These are phyloP conservation scores for Rhodotorula sp. DNA, from an alignment of 1,284 basidiomycete species.

Conservation along the genomic window DNA sequence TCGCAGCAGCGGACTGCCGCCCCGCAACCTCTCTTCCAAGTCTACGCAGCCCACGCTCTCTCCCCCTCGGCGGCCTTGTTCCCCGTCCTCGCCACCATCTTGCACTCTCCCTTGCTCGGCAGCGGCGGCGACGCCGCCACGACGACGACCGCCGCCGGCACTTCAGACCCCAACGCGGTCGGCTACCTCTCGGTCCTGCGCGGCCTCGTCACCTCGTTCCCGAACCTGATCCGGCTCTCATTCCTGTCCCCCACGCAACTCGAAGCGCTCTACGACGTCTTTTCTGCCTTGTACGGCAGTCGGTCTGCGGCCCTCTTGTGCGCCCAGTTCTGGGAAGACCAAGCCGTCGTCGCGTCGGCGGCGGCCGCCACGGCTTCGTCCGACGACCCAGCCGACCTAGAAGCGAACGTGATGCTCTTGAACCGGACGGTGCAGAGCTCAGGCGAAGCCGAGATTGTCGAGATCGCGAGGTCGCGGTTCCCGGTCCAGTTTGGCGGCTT, in stretches of 20 bases:
- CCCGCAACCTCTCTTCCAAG: conserved; percentile 47
- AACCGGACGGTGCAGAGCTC: conserved; percentile 37
- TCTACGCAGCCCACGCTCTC: conserved; percentile 49
- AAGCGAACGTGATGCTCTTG: conserved; percentile 5
- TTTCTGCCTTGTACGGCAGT: conserved; percentile 74
- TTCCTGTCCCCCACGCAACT: conserved; percentile 74
- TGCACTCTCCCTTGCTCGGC: conserved; percentile 47
- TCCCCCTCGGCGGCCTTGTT: conserved; percentile 46
- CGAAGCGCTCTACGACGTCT: conserved; percentile 68
- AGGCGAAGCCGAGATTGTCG: conserved; percentile 69
- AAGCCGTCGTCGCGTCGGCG: conserved; percentile 56
- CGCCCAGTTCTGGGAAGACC: conserved; percentile 61
- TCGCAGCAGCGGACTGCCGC: not conserved
- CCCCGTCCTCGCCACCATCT: conserved; percentile 43
- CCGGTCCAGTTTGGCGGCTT: conserved; percentile 72
- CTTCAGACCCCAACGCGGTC: conserved; percentile 72
- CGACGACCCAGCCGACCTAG: conserved; percentile 45
- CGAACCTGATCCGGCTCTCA: conserved; percentile 64
- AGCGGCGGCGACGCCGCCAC: conserved; percentile 28
- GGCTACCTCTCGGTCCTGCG: conserved; percentile 79
- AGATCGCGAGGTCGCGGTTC: conserved; percentile 73
- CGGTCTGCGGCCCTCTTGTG: conserved; percentile 67
- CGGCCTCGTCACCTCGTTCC: conserved; percentile 58
- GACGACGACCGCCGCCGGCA: conserved; percentile 50
- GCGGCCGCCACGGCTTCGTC: conserved; percentile 57